Evolutionary conservation across 768 basidiomycete species (phyloP).

Genomic region (Steccherinum ochraceum): DNA sequence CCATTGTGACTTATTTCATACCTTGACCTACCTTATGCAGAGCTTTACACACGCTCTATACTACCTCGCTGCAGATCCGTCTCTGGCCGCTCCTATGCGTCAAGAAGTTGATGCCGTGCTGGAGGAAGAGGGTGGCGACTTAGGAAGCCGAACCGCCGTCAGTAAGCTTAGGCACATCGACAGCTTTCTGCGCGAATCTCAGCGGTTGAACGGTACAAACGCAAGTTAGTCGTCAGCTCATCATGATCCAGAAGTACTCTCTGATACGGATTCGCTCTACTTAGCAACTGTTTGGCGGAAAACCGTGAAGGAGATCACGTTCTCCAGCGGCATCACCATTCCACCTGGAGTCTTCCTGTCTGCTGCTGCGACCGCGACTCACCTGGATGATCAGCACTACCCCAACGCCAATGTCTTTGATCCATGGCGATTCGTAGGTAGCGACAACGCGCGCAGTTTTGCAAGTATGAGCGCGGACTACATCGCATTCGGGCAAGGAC

Average conservation of each 20-base stretch:
- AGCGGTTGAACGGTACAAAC: constrained; percentile 28
- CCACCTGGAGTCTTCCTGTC: constrained; percentile 18
- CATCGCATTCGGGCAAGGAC: neutral
- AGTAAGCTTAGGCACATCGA: constrained; percentile 39
- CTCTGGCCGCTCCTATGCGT: constrained; percentile 22
- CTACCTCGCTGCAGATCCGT: constrained; percentile 22
- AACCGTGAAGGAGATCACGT: constrained; percentile 25
- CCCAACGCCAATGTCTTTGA: constrained; percentile 27
- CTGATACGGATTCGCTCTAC: too few relatives aligned
- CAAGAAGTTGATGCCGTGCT: constrained; percentile 25
- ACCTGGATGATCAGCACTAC: constrained; percentile 20
- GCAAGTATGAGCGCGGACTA: neutral
- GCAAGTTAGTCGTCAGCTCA: constrained; percentile 8
- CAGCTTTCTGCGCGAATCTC: constrained; percentile 44
- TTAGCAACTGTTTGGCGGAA: constrained; percentile 13
- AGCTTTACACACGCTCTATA: constrained; percentile 24
- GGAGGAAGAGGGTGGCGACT: constrained; percentile 13
- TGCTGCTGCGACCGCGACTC: constrained; percentile 11
- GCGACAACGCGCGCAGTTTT: neutral
- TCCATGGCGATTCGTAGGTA: constrained; percentile 41
- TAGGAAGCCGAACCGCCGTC: constrained; percentile 35
- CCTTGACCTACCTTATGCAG: constrained; percentile 9
- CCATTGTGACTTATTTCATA: neutral
- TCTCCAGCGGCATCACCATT: constrained; percentile 28
- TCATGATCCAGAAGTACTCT: too few relatives aligned